Evolutionary conservation across 2,329 filamentous ascomycete genomes (phyloP), one percentile per base, ranked within the genome.

Genomic region (Trichoderma asperellum): DNA sequence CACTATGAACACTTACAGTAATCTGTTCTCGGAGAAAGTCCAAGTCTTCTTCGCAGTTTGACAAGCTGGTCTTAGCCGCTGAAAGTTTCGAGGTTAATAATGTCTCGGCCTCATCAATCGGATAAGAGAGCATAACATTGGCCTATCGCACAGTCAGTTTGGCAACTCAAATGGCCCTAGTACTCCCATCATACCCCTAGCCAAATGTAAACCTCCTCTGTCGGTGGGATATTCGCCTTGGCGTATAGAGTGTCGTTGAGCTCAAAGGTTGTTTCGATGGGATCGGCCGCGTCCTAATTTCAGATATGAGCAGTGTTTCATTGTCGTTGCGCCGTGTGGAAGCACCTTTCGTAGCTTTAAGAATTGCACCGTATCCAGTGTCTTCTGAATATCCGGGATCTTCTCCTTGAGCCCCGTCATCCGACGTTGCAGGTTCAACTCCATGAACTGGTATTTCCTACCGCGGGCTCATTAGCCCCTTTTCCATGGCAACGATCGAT

Each of bases 371-470:
- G 93, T 96, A 70, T 98, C 95, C 70, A 98, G 82, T 0, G 96
- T 98, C 85, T 97, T 97, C 76, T 93, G 90, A 73, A 99, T 98
- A 79, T 99, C 96, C 0, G 96, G 96, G 73, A 99, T 94, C 84
- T 98, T 99, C 77, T 97, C 94, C 77, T 91, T 92, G 68, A 99
- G 83, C 2, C 94, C 94, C 4, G 87, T 85, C 65, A 92, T 91
- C 59, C 96, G 88, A 72, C 93, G 88, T 80, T 97, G 91, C 70
- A 96, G 92, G 81, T 97, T 98, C 78, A 91, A 85, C 83, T 98
- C 94, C 96, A 99, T 99, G 83, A 98, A 99, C 81, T 98, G 96
- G 84, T 99, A 99, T 86, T 99, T 99, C 75, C 94, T 97, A 78
- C 79, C 66, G 52, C 66, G 66, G 69, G 69, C 69, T 49, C 40